phyloP scores from a whole-genome alignment of 495 filamentous ascomycete species.

The Pyrenula massariospora region DNA sequence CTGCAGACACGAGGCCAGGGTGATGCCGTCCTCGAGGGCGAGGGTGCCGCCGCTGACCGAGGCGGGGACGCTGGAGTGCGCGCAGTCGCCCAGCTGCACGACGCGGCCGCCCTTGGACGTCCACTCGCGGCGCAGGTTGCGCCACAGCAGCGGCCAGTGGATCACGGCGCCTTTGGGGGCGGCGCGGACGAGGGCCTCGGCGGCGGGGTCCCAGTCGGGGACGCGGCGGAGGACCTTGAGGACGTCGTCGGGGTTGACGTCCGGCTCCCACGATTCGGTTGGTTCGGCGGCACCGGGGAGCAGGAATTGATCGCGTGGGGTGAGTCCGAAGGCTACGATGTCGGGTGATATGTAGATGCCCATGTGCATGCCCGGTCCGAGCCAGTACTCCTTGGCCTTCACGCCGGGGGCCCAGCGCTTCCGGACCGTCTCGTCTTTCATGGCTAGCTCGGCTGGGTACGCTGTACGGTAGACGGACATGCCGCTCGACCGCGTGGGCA shows the following conservation, averaged over 20 bases:
- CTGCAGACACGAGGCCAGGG: constrained; percentile 50
- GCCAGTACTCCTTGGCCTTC: constrained; percentile 10
- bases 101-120: constrained; percentile 45
- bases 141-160: constrained; percentile 60
- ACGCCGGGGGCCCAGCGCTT: constrained; percentile 4
- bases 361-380: constrained; percentile 14
- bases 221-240: not conserved
- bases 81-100: constrained; percentile 56
- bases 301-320: not conserved
- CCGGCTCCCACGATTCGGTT: not conserved
- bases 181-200: not conserved
- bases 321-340: no score
- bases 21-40: constrained; percentile 61
- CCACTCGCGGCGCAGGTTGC: constrained; percentile 57
- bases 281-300: not conserved
- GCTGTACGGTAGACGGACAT: constrained; percentile 10
- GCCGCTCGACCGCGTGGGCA: constrained; percentile 6
- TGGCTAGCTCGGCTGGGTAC: constrained; percentile 7
- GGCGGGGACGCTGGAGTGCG: constrained; percentile 63
- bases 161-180: constrained; percentile 14
- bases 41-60: constrained; percentile 61
- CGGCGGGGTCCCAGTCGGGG: not conserved
- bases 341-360: constrained; percentile 7
- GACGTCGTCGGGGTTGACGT: not conserved
- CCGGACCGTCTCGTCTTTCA: constrained; percentile 6